These are phyloP conservation scores for Cercospora sp. DNA, from an alignment of 2,329 filamentous ascomycete genomes.

Conservation along the genomic window DNA sequence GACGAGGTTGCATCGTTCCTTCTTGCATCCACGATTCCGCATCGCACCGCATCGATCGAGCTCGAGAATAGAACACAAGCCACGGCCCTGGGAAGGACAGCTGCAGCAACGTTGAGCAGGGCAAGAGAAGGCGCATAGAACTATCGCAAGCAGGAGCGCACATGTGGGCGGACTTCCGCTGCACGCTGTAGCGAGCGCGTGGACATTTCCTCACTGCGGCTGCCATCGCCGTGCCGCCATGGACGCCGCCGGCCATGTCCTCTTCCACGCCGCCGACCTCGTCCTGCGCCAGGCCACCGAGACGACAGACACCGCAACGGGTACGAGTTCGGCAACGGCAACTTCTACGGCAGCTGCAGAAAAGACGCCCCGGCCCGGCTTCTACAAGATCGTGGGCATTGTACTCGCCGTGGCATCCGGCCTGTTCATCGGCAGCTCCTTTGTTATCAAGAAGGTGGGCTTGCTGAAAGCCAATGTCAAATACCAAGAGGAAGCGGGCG, in stretches of 20 bases:
- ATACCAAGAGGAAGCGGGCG: constrained; percentile 92
- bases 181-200: constrained; percentile 10
- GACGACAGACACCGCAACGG: constrained; percentile 28
- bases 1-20: not conserved
- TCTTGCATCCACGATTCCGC: not conserved
- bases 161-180: not conserved
- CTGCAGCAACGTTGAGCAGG: not conserved
- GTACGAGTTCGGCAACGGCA: constrained; percentile 27
- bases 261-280: constrained; percentile 43
- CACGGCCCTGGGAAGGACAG: not conserved
- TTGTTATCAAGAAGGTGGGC: constrained; percentile 93
- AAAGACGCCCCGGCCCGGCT: constrained; percentile 49
- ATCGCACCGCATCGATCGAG: not conserved
- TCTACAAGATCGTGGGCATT: constrained; percentile 86
- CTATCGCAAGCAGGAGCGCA: not conserved
- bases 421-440: constrained; percentile 89
- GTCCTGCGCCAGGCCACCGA: constrained; percentile 47
- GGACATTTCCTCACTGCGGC: not conserved
- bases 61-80: not conserved
- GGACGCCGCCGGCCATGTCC: constrained; percentile 46
- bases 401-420: constrained; percentile 83
- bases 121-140: not conserved
- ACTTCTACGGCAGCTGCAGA: constrained; percentile 29
- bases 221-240: constrained; percentile 38
- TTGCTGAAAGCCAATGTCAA: constrained; percentile 91